phyloP scores from a whole-genome alignment of 2,329 filamentous ascomycete genomes.

The Talaromyces sp. region DNA sequence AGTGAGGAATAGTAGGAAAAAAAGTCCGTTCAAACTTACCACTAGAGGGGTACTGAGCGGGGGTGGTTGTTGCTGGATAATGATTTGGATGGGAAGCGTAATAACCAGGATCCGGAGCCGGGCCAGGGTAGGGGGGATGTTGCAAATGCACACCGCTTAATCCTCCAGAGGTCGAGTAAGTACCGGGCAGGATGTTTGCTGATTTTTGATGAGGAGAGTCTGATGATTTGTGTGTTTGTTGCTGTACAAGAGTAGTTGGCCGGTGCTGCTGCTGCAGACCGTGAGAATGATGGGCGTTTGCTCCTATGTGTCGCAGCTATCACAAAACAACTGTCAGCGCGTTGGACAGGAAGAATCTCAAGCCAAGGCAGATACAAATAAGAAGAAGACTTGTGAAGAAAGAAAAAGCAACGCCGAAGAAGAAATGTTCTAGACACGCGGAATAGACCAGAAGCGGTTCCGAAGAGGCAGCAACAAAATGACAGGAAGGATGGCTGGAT shows the following conservation, averaged over 20 bases:
- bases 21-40: slow-evolving; percentile 53
- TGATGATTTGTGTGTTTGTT: slow-evolving; percentile 35
- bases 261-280: slow-evolving; percentile 22
- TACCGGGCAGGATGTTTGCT: slow-evolving; percentile 33
- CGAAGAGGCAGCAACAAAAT: not conserved
- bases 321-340: not conserved
- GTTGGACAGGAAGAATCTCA: not conserved
- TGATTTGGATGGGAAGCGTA: slow-evolving; percentile 77
- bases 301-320: slow-evolving; percentile 29
- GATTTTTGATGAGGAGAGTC: slow-evolving; percentile 58
- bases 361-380: not conserved
- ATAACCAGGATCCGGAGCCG: slow-evolving; percentile 63
- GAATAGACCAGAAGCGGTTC: not conserved
- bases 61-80: slow-evolving; percentile 76
- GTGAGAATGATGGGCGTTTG: slow-evolving; percentile 26
- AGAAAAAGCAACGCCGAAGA: not conserved
- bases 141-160: slow-evolving; percentile 45
- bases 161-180: slow-evolving; percentile 27
- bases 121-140: slow-evolving; percentile 61
- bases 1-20: slow-evolving; percentile 1
- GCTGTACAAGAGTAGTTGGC: slow-evolving; percentile 22
- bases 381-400: not conserved
- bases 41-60: slow-evolving; percentile 80
- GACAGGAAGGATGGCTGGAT: not conserved
- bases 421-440: not conserved